Evolutionary conservation across 2,329 filamentous ascomycete genomes (phyloP), one percentile per base, ranked within the genome.

Genomic region (Fragosphaeria purpurea): DNA sequence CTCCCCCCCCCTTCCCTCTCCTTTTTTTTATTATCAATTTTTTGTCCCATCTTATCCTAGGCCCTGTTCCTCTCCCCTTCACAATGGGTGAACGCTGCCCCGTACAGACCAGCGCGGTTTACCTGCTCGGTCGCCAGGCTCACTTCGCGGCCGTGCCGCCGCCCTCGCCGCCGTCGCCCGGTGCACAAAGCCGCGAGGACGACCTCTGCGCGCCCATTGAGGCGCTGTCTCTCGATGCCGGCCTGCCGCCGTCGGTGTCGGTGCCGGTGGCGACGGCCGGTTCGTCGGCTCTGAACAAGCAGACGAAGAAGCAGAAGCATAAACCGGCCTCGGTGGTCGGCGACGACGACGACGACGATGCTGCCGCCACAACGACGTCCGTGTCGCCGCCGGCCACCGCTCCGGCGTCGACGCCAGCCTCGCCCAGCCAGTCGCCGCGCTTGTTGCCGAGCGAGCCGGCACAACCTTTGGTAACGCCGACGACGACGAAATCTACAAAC

Each of bases 81-180:
- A 37, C 44, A 32, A 55, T 56, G 53, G 45, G 46, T 11, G 52
- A 55, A 12, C 52, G 51, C 34, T 33, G 52, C 4, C 70, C 68
- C 4, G 70, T 76, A 30, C 73, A 76, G 59, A 76, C 70, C 53
- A 75, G 72, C 57, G 71, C 73, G 33, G 72, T 76, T 31, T 72
- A 74, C 41, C 62, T 76, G 8, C 65, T 75, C 31, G 66, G 68
- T 13, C 58, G 57, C 34, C 59, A 60, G 31, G 60, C 62, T n/a
- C 63, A 67, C 37, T 63, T 63, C 43, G 59, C 66, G 40, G 66
- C 67, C 1, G 61, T 69, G 1, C 71, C 72, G 3, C 72, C 73
- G n/a, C 73, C 71, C 0, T 76, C 73, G 4, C 74, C 74, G 5
- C 73, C 74, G 2, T 75, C 73, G 9, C 73, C 70, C 9, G 62